Evolutionary conservation across 768 basidiomycete species (phyloP).

Genomic region (Leucocoprinus leucothites): DNA sequence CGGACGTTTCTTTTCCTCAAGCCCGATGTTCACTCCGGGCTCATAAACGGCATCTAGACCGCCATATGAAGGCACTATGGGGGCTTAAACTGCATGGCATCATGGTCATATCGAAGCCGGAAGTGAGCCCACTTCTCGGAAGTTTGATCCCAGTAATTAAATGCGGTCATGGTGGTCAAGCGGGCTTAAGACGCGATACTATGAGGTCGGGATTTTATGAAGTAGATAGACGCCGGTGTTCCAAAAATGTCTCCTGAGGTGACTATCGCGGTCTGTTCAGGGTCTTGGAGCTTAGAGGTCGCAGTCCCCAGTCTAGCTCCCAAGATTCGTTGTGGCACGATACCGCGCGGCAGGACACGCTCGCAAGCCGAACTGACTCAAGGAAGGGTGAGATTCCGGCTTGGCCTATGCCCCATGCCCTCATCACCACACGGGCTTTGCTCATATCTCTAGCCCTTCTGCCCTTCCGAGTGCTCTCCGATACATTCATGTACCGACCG

Average conservation of each 20-base stretch:
- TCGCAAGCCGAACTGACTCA: slow-evolving; percentile 2
- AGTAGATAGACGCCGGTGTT: slow-evolving; percentile 2
- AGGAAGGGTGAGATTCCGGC: neutral
- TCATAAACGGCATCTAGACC: slow-evolving; percentile 1
- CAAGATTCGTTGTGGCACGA: neutral
- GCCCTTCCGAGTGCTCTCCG: neutral
- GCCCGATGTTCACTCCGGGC: neutral
- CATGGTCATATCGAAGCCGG: slow-evolving; percentile 1
- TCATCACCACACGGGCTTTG: neutral
- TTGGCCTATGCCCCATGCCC: neutral
- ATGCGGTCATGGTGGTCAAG: neutral
- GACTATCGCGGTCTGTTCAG: neutral
- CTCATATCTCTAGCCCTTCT: neutral
- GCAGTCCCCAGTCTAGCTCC: neutral
- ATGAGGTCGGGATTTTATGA: neutral
- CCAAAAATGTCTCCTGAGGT: slow-evolving; percentile 3
- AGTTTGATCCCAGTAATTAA: neutral
- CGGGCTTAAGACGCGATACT: slow-evolving; percentile 2
- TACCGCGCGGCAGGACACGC: neutral
- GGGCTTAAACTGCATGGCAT: slow-evolving; percentile 1
- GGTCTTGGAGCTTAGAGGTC: neutral
- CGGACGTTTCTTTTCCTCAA: neutral
- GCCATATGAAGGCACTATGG: neutral
- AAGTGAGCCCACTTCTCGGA: slow-evolving; percentile 1
- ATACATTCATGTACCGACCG: neutral